These are phyloP conservation scores for Colletotrichum sojae DNA, from an alignment of 2,329 filamentous ascomycete genomes.

Conservation along the genomic window DNA sequence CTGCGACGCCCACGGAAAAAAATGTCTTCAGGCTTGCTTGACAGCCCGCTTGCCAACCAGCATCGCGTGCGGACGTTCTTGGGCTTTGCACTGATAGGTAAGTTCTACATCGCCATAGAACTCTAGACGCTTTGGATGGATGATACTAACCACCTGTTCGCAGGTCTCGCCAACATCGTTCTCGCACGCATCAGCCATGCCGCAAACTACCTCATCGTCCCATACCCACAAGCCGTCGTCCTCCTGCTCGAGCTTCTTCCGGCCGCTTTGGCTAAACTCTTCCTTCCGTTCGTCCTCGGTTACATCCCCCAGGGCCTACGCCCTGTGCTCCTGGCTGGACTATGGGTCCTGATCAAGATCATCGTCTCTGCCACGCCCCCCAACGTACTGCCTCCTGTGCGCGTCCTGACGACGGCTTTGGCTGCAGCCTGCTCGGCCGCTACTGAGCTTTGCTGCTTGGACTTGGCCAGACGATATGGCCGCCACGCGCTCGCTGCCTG, in stretches of 20 bases:
- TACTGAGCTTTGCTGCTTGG: conserved; percentile 50
- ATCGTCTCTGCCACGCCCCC: conserved; percentile 48
- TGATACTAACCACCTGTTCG: not conserved
- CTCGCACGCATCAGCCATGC: conserved; percentile 49
- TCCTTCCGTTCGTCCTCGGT: conserved; percentile 47
- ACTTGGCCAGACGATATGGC: conserved; percentile 48
- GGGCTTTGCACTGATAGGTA: conserved; percentile 4
- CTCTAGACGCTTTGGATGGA: too few relatives aligned
- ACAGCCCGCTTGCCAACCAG: not conserved
- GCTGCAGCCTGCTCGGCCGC: conserved; percentile 48
- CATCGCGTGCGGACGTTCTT: not conserved
- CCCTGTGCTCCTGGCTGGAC: conserved; percentile 44
- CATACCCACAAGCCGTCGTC: conserved; percentile 49
- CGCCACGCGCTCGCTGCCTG: conserved; percentile 50
- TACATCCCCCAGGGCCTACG: conserved; percentile 46
- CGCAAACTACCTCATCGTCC: conserved; percentile 52
- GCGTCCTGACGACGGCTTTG: conserved; percentile 48
- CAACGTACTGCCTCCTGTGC: conserved; percentile 49
- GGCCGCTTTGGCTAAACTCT: conserved; percentile 46
- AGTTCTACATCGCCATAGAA: not conserved
- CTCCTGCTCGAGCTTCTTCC: conserved; percentile 50
- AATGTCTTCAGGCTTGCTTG: not conserved
- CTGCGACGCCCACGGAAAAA: not conserved
- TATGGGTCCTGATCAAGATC: conserved; percentile 47
- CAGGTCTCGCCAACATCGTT: conserved; percentile 49